A percentile compares a stretch with the other conserved stretches of the same genome.
Conservation (phyloP, 2,329 filamentous ascomycete genomes). For the Xylaria sp. region DNA sequence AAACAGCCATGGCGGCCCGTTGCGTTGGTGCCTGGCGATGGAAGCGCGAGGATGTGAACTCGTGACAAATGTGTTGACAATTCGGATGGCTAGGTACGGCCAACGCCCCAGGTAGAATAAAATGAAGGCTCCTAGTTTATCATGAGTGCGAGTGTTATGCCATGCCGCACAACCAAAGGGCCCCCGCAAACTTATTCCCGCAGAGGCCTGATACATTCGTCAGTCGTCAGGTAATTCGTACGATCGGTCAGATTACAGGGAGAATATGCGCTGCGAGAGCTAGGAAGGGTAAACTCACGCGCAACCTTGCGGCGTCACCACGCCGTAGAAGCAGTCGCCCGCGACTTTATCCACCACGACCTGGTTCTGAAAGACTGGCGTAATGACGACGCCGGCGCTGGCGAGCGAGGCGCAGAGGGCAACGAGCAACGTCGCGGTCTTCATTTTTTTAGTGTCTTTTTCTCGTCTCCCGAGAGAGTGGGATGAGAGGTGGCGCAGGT, state of each 20-base stretch:
- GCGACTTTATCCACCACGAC: conserved; percentile 54
- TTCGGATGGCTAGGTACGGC: too few relatives aligned
- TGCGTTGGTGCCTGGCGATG: neutral
- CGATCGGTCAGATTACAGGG: neutral
- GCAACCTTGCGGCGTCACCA: conserved; percentile 62
- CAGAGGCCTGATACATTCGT: conserved; percentile 9
- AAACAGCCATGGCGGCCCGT: neutral
- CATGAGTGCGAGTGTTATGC: neutral
- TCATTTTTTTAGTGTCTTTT: conserved; percentile 43
- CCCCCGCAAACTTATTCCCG: neutral
- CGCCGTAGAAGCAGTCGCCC: conserved; percentile 62
- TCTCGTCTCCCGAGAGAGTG: too few relatives aligned
- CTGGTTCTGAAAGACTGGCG: conserved; percentile 57
- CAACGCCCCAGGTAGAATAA: neutral
- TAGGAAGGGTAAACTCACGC: conserved; percentile 49
- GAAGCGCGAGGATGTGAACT: neutral
- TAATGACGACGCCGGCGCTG: conserved; percentile 61
- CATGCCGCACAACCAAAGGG: neutral
- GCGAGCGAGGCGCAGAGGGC: conserved; percentile 53
- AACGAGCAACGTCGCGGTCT: conserved; percentile 48
- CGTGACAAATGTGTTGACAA: too few relatives aligned
- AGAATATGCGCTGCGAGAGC: neutral
- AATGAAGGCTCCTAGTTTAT: neutral
- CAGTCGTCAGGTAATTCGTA: neutral
- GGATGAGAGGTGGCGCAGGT: too few relatives aligned